Conservation (phyloP, 352 stramenopile species). For the Peronospora destructor region DNA sequence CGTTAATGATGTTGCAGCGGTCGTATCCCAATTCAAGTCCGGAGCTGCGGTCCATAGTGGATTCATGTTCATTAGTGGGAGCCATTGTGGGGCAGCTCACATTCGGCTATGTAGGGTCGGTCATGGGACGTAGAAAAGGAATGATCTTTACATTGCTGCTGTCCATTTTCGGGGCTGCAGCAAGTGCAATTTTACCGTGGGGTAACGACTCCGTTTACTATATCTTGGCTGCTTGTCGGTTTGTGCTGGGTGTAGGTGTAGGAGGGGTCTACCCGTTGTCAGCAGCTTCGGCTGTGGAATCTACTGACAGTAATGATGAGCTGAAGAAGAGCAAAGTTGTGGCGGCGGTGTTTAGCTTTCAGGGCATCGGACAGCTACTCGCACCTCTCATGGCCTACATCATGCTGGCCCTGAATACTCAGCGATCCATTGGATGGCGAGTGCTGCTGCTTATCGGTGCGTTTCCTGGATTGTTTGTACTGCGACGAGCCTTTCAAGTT, state of each 20-base stretch:
- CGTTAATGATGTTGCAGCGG: slow-evolving; percentile 47
- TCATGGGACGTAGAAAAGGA: slow-evolving; percentile 52
- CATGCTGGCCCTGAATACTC: slow-evolving; percentile 35
- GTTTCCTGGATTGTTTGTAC: slow-evolving; percentile 52
- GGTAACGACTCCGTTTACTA: slow-evolving; percentile 49
- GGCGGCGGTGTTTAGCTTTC: slow-evolving; percentile 60
- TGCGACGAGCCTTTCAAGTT: slow-evolving; percentile 43
- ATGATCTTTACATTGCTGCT: slow-evolving; percentile 77
- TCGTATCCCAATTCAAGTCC: slow-evolving; percentile 48
- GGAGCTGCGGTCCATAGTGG: slow-evolving; percentile 53
- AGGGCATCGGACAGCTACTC: slow-evolving; percentile 52
- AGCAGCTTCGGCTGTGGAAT: slow-evolving; percentile 57
- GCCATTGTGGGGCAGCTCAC: slow-evolving; percentile 75
- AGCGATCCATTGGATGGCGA: slow-evolving; percentile 38
- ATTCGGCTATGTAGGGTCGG: slow-evolving; percentile 73
- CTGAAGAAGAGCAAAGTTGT: slow-evolving; percentile 60
- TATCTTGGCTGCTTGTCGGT: slow-evolving; percentile 55
- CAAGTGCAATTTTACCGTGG: slow-evolving; percentile 58
- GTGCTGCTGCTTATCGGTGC: slow-evolving; percentile 48
- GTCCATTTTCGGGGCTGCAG: slow-evolving; percentile 48
- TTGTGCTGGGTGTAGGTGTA: slow-evolving; percentile 70
- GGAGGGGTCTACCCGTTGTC: slow-evolving; percentile 80
- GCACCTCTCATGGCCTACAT: slow-evolving; percentile 55
- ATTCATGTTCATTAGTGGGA: slow-evolving; percentile 63
- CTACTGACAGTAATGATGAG: slow-evolving; percentile 30